These are phyloP conservation scores for Parasitella parasitica DNA, from an alignment of 371 early-diverging fungal species.

Conservation along the genomic window DNA sequence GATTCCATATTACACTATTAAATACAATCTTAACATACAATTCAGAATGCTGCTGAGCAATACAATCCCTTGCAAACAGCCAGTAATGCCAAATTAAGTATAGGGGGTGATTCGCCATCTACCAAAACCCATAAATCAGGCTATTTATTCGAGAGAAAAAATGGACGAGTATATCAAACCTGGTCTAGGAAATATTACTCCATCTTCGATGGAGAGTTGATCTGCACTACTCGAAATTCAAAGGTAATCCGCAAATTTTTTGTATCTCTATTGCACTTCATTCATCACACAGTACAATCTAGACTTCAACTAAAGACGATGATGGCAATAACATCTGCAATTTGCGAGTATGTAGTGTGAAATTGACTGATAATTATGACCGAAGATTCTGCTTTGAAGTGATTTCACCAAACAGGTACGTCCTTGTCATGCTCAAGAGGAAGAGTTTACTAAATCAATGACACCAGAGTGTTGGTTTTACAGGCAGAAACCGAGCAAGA, in stretches of 20 bases:
- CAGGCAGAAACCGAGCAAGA: constrained; percentile 85
- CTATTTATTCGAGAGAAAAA: constrained; percentile 73
- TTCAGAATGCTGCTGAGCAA: constrained; percentile 27
- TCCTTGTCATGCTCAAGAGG: too few relatives aligned
- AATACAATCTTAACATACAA: neutral
- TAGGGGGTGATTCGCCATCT: neutral
- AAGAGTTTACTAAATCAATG: too few relatives aligned
- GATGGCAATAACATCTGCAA: constrained; percentile 52
- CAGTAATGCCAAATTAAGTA: neutral
- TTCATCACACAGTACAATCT: too few relatives aligned
- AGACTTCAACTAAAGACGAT: constrained; percentile 35
- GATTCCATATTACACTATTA: neutral
- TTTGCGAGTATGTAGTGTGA: constrained; percentile 79
- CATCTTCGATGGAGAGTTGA: constrained; percentile 64
- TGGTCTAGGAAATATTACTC: constrained; percentile 78
- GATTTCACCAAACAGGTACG: constrained; percentile 77
- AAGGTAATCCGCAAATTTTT: constrained; percentile 42
- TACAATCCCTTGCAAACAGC: constrained; percentile 31
- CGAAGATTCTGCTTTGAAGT: constrained; percentile 85
- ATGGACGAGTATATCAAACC: constrained; percentile 66
- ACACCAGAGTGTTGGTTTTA: constrained; percentile 60
- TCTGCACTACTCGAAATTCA: constrained; percentile 48
- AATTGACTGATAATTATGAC: constrained; percentile 63
- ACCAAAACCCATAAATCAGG: constrained; percentile 54
- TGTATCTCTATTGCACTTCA: too few relatives aligned